Base-by-base conservation (phyloP, 2,329 filamentous ascomycete species). In the Plenodomus lindquistii region DNA sequence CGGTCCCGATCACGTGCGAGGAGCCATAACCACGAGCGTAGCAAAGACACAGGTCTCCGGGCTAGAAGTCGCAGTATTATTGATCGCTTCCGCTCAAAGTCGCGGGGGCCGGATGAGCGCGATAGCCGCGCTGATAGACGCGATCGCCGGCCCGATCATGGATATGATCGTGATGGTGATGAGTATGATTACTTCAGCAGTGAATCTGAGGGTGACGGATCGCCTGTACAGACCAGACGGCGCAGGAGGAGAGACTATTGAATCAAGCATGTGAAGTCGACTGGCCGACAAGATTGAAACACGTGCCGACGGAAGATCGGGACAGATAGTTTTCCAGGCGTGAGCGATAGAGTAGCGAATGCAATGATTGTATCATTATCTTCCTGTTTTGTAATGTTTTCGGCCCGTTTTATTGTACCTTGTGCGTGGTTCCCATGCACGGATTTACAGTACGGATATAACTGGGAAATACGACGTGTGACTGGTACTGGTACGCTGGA, bases 1-100 rank as follows among this genome's bases (percentile, higher is more conserved):
- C 54, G 56, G 19, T 60, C 59, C 19, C 57, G 47, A 16, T 63
- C 60, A 9, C 59, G 55, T 36, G 52, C 56, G 19, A 48, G 54
- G 16, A 48, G 46, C 8, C 49, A 54, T 18, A 50, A 49, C 20
- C 59, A 56, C 15, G 51, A 54, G 13, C 52, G 44, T 37, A 54
- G 52, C 42, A 52, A 40, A 55, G 50, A 21, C 15, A 27, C 20
- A 19, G 48, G 59, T 20, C 46, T 64, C 8, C 59, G 61, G 45
- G 61, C 61, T 61, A 57, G 61, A 56, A 64, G 61, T 53, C 53
- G 47, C 41, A 64, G 61, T 40, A 49, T 64, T 9, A 54, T 64
- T 38, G 55, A 60, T 40, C 61, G 57, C 20, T 56, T 64, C 42
- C 61, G 59, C 39, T 61, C 57, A 16, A 64, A 62, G 41, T 64